Base-by-base conservation (phyloP, 2,329 filamentous ascomycete species). In the Ascochyta fabae region DNA sequence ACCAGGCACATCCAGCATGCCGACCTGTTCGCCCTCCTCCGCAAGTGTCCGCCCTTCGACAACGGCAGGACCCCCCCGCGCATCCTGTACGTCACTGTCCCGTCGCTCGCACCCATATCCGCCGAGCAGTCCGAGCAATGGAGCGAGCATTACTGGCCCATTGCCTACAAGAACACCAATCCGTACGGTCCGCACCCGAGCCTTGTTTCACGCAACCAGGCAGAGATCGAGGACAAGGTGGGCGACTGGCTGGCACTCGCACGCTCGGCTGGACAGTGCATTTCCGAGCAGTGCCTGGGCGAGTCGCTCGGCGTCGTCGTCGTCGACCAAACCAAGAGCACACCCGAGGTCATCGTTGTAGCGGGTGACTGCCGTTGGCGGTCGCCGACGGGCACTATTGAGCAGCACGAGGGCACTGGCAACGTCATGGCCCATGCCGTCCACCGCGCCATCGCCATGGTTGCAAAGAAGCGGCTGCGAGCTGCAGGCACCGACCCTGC, bases 161-260 rank as follows among this genome's bases (percentile, higher is more conserved):
- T 88, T 1, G 86, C 93, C 44, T 96, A 95, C 77, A 88, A 91
- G 61, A 92, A 92, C 78, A 93, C 89, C 63, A 95, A 95, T 69
- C 91, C 91, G 2, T 90, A 93, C 56, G 91, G 91, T 4, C 91
- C 91, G 16, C 91, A 96, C 70, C 91, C 91, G 58, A 86, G 87
- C 68, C 84, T 90, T 70, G 86, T 94, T 52, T 80, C 84, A 38
- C 86, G 88, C 56, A 86, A 88, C 26, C 88, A 88, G 35, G 84
- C 87, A 12, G 87, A 91, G 57, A 85, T 96, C 48, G 81, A 83
- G 53, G 77, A 82, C 41, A 84, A 89, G 60, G 85, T 86, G 1
- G 82, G 83, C 4, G 75, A 84, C 52, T 94, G 85, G 84, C 88
- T 90, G 82, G 83, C 79, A 47, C 76, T 92, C 46, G 89, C 91